phyloP scores from a whole-genome alignment of 495 filamentous ascomycete genomes.

The Talaromyces borbonicus region DNA sequence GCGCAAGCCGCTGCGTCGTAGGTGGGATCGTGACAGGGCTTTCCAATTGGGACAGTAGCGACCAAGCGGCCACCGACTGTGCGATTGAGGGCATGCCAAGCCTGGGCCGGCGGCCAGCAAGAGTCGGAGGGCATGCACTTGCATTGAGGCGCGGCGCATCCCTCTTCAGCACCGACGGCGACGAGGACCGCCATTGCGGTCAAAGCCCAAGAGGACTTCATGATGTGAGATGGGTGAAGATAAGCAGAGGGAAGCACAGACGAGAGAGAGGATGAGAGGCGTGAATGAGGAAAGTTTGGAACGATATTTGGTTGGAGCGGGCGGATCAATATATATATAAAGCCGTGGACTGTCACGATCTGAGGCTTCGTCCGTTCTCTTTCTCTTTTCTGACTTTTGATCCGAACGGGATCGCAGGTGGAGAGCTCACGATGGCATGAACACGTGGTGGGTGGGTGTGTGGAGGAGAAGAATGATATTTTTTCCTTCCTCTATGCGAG shows the following conservation, averaged over 20 bases:
- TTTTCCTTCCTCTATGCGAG: too few species aligned
- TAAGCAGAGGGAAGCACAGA: too few species aligned
- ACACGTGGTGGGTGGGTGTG: too few species aligned
- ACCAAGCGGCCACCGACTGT: slow-evolving; percentile 35
- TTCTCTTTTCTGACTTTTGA: too few species aligned
- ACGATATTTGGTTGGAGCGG: neutral
- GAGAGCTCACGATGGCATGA: too few species aligned
- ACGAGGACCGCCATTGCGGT: neutral
- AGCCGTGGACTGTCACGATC: too few species aligned
- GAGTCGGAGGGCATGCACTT: slow-evolving; percentile 20
- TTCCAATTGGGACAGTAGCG: slow-evolving; percentile 32
- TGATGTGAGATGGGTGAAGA: too few species aligned
- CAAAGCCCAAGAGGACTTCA: slow-evolving; percentile 2
- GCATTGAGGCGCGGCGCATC: slow-evolving; percentile 5
- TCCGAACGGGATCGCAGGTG: too few species aligned
- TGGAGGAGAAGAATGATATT: too few species aligned
- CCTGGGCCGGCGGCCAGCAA: too few species aligned
- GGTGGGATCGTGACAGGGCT: slow-evolving; percentile 34
- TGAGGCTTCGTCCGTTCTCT: too few species aligned
- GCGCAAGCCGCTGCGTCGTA: slow-evolving; percentile 25
- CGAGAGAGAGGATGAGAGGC: neutral
- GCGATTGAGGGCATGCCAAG: slow-evolving; percentile 31
- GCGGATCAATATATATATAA: neutral
- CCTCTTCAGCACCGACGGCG: neutral
- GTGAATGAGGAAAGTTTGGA: neutral